Evolutionary conservation across 1,284 basidiomycete genomes (phyloP).

Genomic region (Malassezia slooffiae): DNA sequence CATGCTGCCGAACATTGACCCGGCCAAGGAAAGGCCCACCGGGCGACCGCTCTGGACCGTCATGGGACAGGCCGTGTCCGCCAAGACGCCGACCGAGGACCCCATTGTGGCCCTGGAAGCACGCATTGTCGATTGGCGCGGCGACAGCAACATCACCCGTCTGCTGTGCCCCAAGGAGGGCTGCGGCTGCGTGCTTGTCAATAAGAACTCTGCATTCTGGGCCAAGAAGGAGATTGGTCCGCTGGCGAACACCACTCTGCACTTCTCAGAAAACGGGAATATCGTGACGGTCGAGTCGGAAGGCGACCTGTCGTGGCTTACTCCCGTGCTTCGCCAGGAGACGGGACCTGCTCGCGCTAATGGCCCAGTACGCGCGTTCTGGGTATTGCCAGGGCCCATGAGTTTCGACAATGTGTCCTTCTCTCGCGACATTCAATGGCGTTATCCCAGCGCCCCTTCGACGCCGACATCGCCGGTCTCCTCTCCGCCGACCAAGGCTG

Average conservation of each 20-base stretch:
- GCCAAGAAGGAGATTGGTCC: conserved; percentile 36
- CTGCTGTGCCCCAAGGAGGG: conserved; percentile 41
- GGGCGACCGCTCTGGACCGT: conserved; percentile 20
- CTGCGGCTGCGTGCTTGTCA: conserved; percentile 34
- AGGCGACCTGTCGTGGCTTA: too few species aligned
- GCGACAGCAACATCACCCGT: conserved; percentile 27
- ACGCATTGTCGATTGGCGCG: conserved; percentile 33
- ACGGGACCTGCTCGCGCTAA: too few species aligned
- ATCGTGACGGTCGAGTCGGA: too few species aligned
- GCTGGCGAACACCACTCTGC: conserved; percentile 16
- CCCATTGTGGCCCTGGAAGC: conserved; percentile 37
- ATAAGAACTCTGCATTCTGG: conserved; percentile 28
- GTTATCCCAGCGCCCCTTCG: too few species aligned
- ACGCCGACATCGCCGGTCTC: too few species aligned
- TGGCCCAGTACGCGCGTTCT: conserved; percentile 23
- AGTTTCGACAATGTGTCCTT: conserved; percentile 43
- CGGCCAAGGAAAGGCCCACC: too few species aligned
- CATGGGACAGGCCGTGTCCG: conserved; percentile 40
- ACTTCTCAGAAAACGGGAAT: too few species aligned
- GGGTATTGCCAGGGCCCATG: conserved; percentile 32
- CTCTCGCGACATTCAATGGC: conserved; percentile 35
- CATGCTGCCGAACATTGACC: too few species aligned
- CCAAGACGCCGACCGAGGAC: conserved; percentile 41
- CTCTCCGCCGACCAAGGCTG: too few species aligned
- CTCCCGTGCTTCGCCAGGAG: too few species aligned